Percentiles rank a stretch among this genome's conserved stretches.
Evolutionary conservation across 768 basidiomycete genomes (phyloP).

Genomic region (Gloeostereum incarnatum): DNA sequence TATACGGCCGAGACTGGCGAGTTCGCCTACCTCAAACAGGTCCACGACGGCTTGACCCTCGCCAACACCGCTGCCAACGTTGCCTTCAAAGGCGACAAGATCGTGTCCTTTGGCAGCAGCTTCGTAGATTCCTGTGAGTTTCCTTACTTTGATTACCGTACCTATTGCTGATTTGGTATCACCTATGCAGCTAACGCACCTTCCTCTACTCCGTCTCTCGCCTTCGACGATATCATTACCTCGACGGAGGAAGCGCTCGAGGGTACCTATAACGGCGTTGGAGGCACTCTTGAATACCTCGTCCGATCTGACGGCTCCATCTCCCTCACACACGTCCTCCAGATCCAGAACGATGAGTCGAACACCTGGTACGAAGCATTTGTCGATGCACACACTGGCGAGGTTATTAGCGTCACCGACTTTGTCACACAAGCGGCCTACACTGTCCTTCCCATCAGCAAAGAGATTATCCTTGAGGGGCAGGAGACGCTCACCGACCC

Average conservation of each 20-base stretch:
- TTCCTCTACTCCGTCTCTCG: slow-evolving; percentile 15
- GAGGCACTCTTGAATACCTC: slow-evolving; percentile 20
- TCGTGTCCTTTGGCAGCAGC: slow-evolving; percentile 21
- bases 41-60: slow-evolving; percentile 19
- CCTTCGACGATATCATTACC: slow-evolving; percentile 16
- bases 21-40: slow-evolving; percentile 6
- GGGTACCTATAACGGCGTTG: slow-evolving; percentile 19
- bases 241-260: slow-evolving; percentile 16
- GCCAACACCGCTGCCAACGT: slow-evolving; percentile 28
- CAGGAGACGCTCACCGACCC: slow-evolving; percentile 27
- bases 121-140: slow-evolving; percentile 19
- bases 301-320: slow-evolving; percentile 17
- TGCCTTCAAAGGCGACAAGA: slow-evolving; percentile 20
- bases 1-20: slow-evolving; percentile 3
- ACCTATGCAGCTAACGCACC: slow-evolving; percentile 12
- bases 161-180: background rate
- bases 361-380: slow-evolving; percentile 38
- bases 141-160: background rate
- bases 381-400: slow-evolving; percentile 31
- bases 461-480: slow-evolving; percentile 30
- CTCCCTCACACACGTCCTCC: slow-evolving; percentile 23
- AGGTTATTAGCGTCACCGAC: slow-evolving; percentile 29
- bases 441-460: slow-evolving; percentile 24
- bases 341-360: slow-evolving; percentile 28
- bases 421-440: slow-evolving; percentile 26